Percentiles rank a stretch among this genome's conserved stretches.
phyloP scores from a whole-genome alignment of 306 rosid species.

The Cucurbita ficifolia region DNA sequence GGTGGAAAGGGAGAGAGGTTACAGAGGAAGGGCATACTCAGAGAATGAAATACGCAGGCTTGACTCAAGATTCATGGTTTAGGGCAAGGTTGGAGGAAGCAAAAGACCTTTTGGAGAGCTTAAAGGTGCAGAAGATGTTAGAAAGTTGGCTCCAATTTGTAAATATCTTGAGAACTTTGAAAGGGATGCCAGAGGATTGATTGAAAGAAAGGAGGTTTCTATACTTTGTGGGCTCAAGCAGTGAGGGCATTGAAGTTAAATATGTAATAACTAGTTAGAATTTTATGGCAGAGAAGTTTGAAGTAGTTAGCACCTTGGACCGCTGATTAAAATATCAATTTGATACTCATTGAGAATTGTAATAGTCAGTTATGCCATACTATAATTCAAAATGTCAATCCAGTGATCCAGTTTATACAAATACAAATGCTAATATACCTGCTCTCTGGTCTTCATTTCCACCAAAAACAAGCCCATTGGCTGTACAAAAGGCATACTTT shows the following conservation, averaged over 20 bases:
- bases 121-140: constrained; percentile 35
- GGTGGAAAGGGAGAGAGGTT: constrained; percentile 41
- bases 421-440: neutral
- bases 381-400: neutral
- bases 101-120: constrained; percentile 45
- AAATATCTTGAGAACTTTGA: constrained; percentile 34
- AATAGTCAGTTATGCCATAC: neutral
- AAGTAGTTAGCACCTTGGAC: neutral
- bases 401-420: neutral
- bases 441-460: neutral
- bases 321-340: neutral
- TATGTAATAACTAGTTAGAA: constrained; percentile 6
- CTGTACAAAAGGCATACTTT: neutral
- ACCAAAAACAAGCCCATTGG: constrained; percentile 1
- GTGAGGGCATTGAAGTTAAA: constrained; percentile 26
- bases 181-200: constrained; percentile 28
- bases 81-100: constrained; percentile 90
- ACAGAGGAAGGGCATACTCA: constrained; percentile 7
- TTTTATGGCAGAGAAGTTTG: neutral
- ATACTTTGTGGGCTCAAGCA: constrained; percentile 39
- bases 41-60: constrained; percentile 52
- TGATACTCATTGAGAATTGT: neutral
- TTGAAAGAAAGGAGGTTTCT: constrained; percentile 53
- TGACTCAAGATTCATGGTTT: constrained; percentile 75
- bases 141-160: constrained; percentile 25